Conservation (phyloP, 1,284 basidiomycete species). For the Cystobasidium sp. region DNA sequence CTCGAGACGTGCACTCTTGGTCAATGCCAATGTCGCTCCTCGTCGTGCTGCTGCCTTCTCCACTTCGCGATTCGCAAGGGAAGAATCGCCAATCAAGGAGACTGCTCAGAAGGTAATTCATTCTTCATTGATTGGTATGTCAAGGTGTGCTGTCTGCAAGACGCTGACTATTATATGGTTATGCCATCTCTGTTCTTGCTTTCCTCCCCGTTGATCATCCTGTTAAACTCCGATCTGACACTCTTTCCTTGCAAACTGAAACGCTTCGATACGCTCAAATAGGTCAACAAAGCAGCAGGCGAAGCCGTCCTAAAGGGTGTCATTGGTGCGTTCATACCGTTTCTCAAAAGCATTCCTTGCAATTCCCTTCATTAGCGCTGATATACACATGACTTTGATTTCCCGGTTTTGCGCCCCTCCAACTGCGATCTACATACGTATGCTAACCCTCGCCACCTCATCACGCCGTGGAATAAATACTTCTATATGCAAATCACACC, state of each 20-base stretch:
- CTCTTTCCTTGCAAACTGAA: background rate
- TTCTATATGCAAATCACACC: background rate
- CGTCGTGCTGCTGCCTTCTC: constrained; percentile 6
- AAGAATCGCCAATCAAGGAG: constrained; percentile 35
- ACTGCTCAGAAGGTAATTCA: constrained; percentile 25
- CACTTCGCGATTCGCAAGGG: constrained; percentile 20
- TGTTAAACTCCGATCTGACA: background rate
- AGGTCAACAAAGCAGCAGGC: constrained; percentile 40
- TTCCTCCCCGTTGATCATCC: background rate
- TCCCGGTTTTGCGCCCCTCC: too few species aligned
- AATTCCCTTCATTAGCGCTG: background rate
- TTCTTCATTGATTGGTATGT: too few species aligned
- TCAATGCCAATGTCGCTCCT: background rate
- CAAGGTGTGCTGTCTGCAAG: too few species aligned
- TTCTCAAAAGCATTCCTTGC: background rate
- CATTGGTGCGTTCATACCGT: constrained; percentile 23
- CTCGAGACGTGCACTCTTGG: constrained; percentile 13
- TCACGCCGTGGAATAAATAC: background rate
- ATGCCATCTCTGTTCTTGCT: too few species aligned
- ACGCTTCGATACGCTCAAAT: too few species aligned
- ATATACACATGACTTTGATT: constrained; percentile 4
- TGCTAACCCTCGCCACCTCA: background rate
- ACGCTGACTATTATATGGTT: too few species aligned
- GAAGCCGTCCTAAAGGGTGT: constrained; percentile 40
- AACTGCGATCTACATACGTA: too few species aligned